Evolutionary conservation across 495 filamentous ascomycete genomes (phyloP).

Genomic region (Hypoxylon subgilvum): DNA sequence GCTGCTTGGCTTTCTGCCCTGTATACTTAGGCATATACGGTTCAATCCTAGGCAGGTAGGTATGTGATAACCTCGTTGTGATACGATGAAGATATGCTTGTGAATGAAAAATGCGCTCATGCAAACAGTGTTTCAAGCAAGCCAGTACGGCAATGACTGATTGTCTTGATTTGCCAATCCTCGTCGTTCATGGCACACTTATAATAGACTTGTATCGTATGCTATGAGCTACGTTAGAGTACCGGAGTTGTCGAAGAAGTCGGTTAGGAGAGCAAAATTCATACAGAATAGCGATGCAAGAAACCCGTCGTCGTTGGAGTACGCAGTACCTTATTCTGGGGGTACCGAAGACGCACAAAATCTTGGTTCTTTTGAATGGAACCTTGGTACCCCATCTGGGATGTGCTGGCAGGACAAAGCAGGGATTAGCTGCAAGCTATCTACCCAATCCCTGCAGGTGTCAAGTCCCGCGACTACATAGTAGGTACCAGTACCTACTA

Average conservation of each 20-base stretch:
- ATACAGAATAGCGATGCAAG: slow-evolving; percentile 5
- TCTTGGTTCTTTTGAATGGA: not conserved
- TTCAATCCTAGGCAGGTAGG: slow-evolving; percentile 6
- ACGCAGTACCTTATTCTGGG: too few species aligned
- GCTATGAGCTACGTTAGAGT: too few species aligned
- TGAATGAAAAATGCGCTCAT: too few species aligned
- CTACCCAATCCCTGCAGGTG: slow-evolving; percentile 28
- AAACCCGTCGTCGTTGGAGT: not conserved
- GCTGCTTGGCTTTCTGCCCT: slow-evolving; percentile 1
- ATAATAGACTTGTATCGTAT: too few species aligned
- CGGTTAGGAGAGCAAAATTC: slow-evolving; percentile 21
- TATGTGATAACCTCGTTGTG: not conserved
- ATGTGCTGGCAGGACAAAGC: slow-evolving; percentile 29
- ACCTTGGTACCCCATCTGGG: slow-evolving; percentile 19
- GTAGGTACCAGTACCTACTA: slow-evolving; percentile 15
- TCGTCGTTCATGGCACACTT: too few species aligned
- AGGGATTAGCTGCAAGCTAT: slow-evolving; percentile 36
- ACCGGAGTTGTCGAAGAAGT: slow-evolving; percentile 27
- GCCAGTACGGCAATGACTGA: too few species aligned
- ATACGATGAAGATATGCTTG: not conserved
- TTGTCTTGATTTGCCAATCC: slow-evolving; percentile 24
- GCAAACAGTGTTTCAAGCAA: too few species aligned
- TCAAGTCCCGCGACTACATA: slow-evolving; percentile 32
- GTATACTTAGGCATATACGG: not conserved
- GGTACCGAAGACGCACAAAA: not conserved